Evolutionary conservation across 495 filamentous ascomycete species (phyloP).

Genomic region (Neurospora sp.): DNA sequence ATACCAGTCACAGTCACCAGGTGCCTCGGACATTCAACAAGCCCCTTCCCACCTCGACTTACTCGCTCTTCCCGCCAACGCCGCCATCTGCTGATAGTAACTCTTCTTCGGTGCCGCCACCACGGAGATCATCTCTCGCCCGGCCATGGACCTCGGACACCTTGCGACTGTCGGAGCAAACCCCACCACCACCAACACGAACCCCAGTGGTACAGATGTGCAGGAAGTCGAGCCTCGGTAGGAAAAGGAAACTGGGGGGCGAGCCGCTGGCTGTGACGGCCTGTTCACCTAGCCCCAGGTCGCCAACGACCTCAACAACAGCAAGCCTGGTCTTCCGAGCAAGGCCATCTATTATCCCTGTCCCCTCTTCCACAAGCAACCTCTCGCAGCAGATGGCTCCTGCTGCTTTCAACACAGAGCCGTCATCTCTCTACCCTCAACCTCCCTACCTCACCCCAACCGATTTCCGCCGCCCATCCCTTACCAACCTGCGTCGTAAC

Average conservation of each 20-base stretch:
- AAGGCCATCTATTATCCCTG: not conserved
- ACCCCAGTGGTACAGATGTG: not conserved
- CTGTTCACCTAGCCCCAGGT: not conserved
- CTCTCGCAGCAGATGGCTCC: not conserved
- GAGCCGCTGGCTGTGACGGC: not conserved
- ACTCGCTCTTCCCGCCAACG: slow-evolving; percentile 19
- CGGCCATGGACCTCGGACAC: not conserved
- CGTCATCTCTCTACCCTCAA: not conserved
- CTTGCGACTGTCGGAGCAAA: not conserved
- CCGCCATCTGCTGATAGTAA: not conserved
- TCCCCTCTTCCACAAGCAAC: not conserved
- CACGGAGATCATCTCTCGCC: not conserved
- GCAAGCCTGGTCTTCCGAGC: not conserved
- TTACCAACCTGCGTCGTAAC: slow-evolving; percentile 10
- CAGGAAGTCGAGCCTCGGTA: not conserved
- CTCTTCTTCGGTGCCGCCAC: not conserved
- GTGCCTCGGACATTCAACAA: slow-evolving; percentile 2
- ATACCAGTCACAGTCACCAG: slow-evolving; percentile 3
- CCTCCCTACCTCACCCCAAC: not conserved
- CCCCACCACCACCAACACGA: not conserved
- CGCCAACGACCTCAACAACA: not conserved
- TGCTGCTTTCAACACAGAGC: not conserved
- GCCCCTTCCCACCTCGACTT: slow-evolving; percentile 9
- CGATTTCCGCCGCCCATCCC: slow-evolving; percentile 4
- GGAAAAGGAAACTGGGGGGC: not conserved